Base-by-base conservation (phyloP, 2,329 filamentous ascomycete genomes). In the Dactylellina haptotyla region DNA sequence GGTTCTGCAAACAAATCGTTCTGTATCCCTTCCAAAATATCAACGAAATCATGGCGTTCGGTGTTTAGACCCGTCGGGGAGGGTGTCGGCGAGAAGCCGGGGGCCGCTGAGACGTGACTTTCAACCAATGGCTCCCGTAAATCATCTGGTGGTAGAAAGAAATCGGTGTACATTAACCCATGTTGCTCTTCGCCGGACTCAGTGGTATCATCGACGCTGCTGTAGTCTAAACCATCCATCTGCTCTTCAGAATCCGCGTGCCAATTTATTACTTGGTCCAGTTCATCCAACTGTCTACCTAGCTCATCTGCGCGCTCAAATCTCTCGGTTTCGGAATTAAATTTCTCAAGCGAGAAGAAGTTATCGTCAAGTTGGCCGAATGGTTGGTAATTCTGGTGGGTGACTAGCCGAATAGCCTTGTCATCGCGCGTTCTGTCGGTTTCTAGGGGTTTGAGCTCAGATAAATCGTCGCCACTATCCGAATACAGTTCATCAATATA, bases 271-370 rank as follows among this genome's bases (percentile, higher is more conserved):
- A 14, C 93, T 89, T 76, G 96, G 92, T 51, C 96, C 92, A 58
- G 96, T 92, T 90, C 92, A 75, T 87, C 85, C 18, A 61, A 16
- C 16, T 46, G 39, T 16, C 63, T 37, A 2, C 76, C 76, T 9
- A 75, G 54, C 26, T 87, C 86, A 80, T 98, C 94, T 80, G 93
- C 90, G 76, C 91, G 88, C 81, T 99, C 95, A 53, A 97, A 88
- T 79, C 90, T 90, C 78, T 96, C 92, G 1, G 93, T 92, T 79
- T 96, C 91, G 80, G 90, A 92, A 84, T 99, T 99, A 86, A 99
- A 99, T 71, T 96, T 89, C 78, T 98, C 93, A 78, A 99, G 94
- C 14, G 92, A 96, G 83, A 99, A 99, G 83, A 99, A 99, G 3
- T 93, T 94, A 79, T 99, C 95, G 79, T 99, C 98, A 30, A 99